Conservation (phyloP, 225 moss, liverwort and hornwort species). For the Sphagnum contortum region DNA sequence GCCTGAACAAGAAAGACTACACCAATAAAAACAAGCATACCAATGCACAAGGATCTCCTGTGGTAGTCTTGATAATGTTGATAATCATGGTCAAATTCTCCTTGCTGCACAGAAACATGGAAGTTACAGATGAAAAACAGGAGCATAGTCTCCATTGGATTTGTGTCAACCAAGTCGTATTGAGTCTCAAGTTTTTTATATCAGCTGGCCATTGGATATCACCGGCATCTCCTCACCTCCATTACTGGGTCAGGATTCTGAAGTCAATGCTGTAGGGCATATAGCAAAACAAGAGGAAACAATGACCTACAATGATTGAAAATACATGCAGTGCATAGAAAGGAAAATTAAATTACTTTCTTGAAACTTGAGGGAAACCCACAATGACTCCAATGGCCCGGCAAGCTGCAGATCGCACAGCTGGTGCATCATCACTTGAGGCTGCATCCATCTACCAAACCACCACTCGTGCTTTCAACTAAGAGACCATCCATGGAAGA, state of each 20-base stretch:
- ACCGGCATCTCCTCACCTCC: too few relatives aligned
- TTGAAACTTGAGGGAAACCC: conserved; percentile 77
- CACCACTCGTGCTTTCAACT: neutral
- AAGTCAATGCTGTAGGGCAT: too few relatives aligned
- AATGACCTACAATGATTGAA: too few relatives aligned
- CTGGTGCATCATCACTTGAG: conserved; percentile 77
- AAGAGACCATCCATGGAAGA: too few relatives aligned
- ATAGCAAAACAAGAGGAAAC: too few relatives aligned
- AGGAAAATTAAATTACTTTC: conserved; percentile 29
- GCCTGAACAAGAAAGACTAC: too few relatives aligned
- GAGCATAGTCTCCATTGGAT: too few relatives aligned
- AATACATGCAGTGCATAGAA: too few relatives aligned
- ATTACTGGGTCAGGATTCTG: too few relatives aligned
- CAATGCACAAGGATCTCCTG: conserved; percentile 66
- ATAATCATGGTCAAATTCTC: conserved; percentile 60
- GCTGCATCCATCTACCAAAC: conserved; percentile 62
- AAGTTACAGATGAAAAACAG: neutral
- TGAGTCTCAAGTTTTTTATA: too few relatives aligned
- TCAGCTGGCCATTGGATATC: too few relatives aligned
- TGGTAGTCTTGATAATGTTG: conserved; percentile 52
- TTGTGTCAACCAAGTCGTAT: too few relatives aligned
- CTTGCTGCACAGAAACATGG: conserved; percentile 38
- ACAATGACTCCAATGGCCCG: conserved; percentile 94
- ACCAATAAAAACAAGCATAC: conserved; percentile 14
- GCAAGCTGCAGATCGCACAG: conserved; percentile 88